Conservation (phyloP, 768 basidiomycete species). For the Boletus sp. region DNA sequence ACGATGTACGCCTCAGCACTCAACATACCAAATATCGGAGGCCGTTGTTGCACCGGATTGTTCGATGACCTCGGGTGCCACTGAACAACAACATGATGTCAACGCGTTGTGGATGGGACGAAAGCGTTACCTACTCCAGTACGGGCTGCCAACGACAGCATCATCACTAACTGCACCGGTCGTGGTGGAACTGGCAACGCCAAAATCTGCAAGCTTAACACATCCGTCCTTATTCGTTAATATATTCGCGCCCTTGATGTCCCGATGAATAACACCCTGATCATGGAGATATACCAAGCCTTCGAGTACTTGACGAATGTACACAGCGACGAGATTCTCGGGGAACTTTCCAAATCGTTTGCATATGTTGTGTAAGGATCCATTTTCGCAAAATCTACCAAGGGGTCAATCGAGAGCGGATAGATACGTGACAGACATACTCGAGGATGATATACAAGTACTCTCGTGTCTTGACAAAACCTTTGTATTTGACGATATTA, state of each 20-base stretch:
- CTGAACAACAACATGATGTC: conserved; percentile 36
- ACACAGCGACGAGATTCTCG: conserved; percentile 93
- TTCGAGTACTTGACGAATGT: conserved; percentile 94
- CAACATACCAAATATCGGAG: conserved; percentile 88
- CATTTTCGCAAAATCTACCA: conserved; percentile 92
- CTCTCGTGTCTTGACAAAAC: conserved; percentile 92
- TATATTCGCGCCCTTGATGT: conserved; percentile 99
- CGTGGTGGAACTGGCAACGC: conserved; percentile 82
- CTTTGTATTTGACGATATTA: conserved; percentile 99
- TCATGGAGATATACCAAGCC: conserved; percentile 97
- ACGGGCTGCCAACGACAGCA: conserved; percentile 95
- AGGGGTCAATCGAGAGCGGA: conserved; percentile 7
- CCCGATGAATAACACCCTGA: conserved; percentile 98
- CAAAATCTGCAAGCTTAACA: conserved; percentile 99
- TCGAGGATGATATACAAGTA: conserved; percentile 97
- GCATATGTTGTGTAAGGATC: conserved; percentile 90
- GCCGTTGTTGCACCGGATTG: conserved; percentile 96
- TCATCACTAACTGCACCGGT: conserved; percentile 77
- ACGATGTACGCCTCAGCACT: background rate
- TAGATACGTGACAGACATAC: conserved; percentile 40
- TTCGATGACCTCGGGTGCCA: conserved; percentile 99
- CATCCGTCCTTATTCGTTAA: conserved; percentile 98
- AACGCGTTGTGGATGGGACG: conserved; percentile 1
- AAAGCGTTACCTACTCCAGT: conserved; percentile 77
- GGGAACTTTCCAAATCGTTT: conserved; percentile 99